A percentile compares a stretch with the other conserved stretches of the same genome.
These are phyloP conservation scores for Helicostylum pulchrum DNA, from an alignment of 192 early-diverging fungal species.

Conservation along the genomic window DNA sequence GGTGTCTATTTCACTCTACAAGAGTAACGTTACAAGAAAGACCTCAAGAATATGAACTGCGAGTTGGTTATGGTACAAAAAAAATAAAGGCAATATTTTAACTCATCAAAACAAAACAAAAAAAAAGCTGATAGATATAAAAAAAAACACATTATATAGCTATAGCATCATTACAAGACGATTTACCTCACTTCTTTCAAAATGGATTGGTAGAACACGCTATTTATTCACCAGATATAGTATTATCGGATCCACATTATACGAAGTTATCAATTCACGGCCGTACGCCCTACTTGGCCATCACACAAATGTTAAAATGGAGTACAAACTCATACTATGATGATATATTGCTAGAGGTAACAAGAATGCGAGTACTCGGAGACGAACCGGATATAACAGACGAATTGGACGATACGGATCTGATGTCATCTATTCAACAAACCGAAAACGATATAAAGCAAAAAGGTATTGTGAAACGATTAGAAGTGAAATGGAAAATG, in stretches of 20 bases:
- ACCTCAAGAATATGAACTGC: conserved; percentile 18
- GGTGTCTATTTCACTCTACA: not conserved
- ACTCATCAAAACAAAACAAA: not conserved
- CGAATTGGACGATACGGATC: not conserved
- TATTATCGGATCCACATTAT: conserved; percentile 53
- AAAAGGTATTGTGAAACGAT: conserved; percentile 19
- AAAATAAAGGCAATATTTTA: not conserved
- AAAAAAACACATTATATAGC: conserved; percentile 27
- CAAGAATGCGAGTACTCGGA: conserved; percentile 38
- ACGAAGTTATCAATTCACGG: conserved; percentile 48
- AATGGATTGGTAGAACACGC: conserved; percentile 40
- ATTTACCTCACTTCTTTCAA: conserved; percentile 51
- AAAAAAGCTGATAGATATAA: not conserved
- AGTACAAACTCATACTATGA: conserved; percentile 55
- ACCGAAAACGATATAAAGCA: not conserved
- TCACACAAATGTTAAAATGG: conserved; percentile 52
- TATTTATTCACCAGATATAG: conserved; percentile 48
- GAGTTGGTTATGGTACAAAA: conserved; percentile 21
- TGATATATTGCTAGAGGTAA: conserved; percentile 45
- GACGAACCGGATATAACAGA: conserved; percentile 8
- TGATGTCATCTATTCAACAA: not conserved
- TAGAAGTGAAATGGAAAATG: conserved; percentile 48
- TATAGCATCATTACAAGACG: conserved; percentile 45
- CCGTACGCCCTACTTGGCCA: conserved; percentile 43
- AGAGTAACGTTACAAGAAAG: not conserved